A percentile compares a stretch with the other conserved stretches of the same genome.
Conservation (phyloP, 148 eudicot genomes). For the Amaranthus palmeri region DNA sequence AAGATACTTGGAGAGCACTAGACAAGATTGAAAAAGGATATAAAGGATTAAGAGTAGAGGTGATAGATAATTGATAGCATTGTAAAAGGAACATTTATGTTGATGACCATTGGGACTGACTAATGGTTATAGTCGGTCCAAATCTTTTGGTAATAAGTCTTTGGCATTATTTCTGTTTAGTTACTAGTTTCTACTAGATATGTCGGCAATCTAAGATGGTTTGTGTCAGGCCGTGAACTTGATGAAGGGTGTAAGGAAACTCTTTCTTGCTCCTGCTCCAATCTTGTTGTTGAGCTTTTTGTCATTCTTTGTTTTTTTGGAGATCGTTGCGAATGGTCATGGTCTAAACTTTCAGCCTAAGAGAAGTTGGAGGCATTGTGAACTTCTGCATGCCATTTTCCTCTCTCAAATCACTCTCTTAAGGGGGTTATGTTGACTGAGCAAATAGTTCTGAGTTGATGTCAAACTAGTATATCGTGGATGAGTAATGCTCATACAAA, state of each 20-base stretch:
- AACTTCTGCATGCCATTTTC: not conserved
- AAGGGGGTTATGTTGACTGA: not conserved
- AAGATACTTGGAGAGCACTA: too few species aligned
- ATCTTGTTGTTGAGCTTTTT: not conserved
- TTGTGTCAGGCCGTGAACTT: not conserved
- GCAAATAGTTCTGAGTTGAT: not conserved
- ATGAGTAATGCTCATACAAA: not conserved
- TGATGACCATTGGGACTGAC: too few species aligned
- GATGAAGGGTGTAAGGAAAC: not conserved
- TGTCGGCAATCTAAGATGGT: not conserved
- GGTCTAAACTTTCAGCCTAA: not conserved
- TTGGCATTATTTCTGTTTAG: not conserved
- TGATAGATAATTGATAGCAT: too few species aligned
- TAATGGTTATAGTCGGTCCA: too few species aligned
- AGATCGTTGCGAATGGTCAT: not conserved
- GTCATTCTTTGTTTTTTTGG: not conserved
- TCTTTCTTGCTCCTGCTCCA: not conserved
- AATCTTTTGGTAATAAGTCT: too few species aligned
- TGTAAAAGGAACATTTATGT: too few species aligned
- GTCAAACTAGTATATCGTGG: not conserved
- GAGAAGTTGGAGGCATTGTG: not conserved
- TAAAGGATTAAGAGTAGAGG: too few species aligned
- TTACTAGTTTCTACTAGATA: not conserved
- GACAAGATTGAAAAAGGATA: too few species aligned
- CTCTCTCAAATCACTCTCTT: not conserved